phyloP scores from a whole-genome alignment of 306 rosid genomes.

The Malus sieversii region DNA sequence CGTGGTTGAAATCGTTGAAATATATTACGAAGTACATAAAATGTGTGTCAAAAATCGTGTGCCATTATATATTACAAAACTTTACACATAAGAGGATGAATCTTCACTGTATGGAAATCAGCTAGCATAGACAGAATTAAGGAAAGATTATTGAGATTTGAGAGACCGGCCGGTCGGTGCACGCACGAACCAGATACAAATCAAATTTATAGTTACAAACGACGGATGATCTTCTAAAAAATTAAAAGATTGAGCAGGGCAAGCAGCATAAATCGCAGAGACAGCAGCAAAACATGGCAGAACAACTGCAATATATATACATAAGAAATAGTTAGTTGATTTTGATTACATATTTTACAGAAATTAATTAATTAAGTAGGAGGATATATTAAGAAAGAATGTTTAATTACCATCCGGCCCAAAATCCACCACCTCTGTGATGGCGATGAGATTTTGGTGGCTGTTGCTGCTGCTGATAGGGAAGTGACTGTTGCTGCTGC shows the following conservation, averaged over 20 bases:
- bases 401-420: conserved; percentile 5
- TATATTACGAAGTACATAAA: too few species aligned
- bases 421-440: neutral
- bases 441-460: neutral
- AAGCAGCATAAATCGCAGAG: conserved; percentile 19
- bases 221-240: neutral
- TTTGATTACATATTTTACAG: neutral
- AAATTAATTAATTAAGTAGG: neutral
- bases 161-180: neutral
- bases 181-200: neutral
- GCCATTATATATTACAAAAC: neutral
- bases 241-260: conserved; percentile 10
- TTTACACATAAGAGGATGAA: neutral
- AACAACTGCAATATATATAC: neutral
- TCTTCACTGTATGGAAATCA: neutral
- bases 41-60: too few species aligned
- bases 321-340: neutral
- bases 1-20: too few species aligned
- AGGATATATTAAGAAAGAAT: neutral
- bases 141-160: neutral
- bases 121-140: neutral
- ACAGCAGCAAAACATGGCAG: conserved; percentile 18
- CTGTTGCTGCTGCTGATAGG: neutral
- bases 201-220: neutral
- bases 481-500: neutral